These are phyloP conservation scores for Fusarium redolens DNA, from an alignment of 2,329 filamentous ascomycete genomes.

Conservation along the genomic window DNA sequence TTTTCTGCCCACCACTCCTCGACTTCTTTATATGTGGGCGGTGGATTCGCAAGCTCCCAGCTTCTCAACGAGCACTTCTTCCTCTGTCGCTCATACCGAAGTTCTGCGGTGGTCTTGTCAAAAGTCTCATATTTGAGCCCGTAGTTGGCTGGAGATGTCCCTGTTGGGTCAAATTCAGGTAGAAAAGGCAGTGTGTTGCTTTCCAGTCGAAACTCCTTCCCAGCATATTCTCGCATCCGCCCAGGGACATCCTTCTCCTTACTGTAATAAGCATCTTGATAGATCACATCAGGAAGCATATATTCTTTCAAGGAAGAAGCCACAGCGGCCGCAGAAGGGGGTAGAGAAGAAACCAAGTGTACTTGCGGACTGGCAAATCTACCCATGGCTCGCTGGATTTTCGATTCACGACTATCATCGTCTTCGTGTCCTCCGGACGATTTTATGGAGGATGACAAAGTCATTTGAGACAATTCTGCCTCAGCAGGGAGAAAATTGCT, in stretches of 20 bases:
- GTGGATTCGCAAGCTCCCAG: slow-evolving; percentile 81
- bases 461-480: slow-evolving; percentile 6
- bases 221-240: slow-evolving; percentile 83
- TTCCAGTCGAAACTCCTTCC: slow-evolving; percentile 82
- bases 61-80: slow-evolving; percentile 64
- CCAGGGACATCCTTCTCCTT: slow-evolving; percentile 85
- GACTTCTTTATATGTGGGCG: slow-evolving; percentile 79
- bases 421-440: slow-evolving; percentile 18
- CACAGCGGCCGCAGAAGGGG: slow-evolving; percentile 45
- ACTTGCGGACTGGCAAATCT: slow-evolving; percentile 14
- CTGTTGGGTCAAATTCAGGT: slow-evolving; percentile 78
- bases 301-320: slow-evolving; percentile 40
- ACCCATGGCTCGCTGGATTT: slow-evolving; percentile 30
- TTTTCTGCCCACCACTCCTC: slow-evolving; percentile 70
- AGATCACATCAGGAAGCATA: slow-evolving; percentile 73
- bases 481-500: slow-evolving; percentile 12
- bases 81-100: slow-evolving; percentile 60
- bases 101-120: slow-evolving; percentile 64
- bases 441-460: slow-evolving; percentile 23
- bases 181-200: slow-evolving; percentile 83
- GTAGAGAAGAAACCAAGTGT: slow-evolving; percentile 42
- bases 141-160: slow-evolving; percentile 63
- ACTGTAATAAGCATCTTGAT: slow-evolving; percentile 88
- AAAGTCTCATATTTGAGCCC: slow-evolving; percentile 62
- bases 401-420: slow-evolving; percentile 8